Base-by-base conservation (phyloP, 345 rosid genomes). In the Eucalyptus curtisii region DNA sequence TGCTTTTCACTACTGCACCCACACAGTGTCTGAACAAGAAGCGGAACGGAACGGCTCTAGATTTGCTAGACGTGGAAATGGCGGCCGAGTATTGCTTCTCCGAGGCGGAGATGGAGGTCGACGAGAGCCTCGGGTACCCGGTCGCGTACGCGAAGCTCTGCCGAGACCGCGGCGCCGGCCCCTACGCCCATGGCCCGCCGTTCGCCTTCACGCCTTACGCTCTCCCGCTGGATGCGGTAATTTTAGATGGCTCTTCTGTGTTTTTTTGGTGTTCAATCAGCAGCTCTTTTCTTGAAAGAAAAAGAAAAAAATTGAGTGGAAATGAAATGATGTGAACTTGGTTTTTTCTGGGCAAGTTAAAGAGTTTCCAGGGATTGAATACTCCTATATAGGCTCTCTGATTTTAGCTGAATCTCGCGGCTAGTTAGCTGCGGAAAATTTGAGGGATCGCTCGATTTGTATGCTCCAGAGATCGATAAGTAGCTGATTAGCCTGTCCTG, bases 91-190 rank as follows among this genome's bases (percentile, higher is more conserved):
- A 85, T 47, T 86, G 87, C 11, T 92, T 96, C 92, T 86, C 92
- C 13, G 93, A 95, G 42, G 95, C 94, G 31, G 98, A 98, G 53
- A 80, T 94, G 90, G 92, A 45, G 15, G 92, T 96, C 42, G 97
- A 95, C 11, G 95, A 94, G 88, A 92, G 95, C 86, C 93, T 94
- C 7, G 99, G 99, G 10, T 97, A 92, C 92, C 99, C 99, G 13
- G 92, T 90, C 91, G 98, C 98, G 52, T 97, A 93, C 68, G 96
- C 96, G 1, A 95, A 92, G 91, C 92, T 96, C 86, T 96, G 97
- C 91, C 91, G 95, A 79, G 96, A 93, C 88, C 90, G 91, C 3
- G 88, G 90, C 16, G 88, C 49, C 44, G 92, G 90, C 10, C 91
- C 93, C 12, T 95, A 90, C 88, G 89, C 49, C 88, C 89, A 88